A percentile compares a stretch with the other conserved stretches of the same genome.
Evolutionary conservation across 345 rosid genomes (phyloP).

Genomic region (Rhizophora apiculata): DNA sequence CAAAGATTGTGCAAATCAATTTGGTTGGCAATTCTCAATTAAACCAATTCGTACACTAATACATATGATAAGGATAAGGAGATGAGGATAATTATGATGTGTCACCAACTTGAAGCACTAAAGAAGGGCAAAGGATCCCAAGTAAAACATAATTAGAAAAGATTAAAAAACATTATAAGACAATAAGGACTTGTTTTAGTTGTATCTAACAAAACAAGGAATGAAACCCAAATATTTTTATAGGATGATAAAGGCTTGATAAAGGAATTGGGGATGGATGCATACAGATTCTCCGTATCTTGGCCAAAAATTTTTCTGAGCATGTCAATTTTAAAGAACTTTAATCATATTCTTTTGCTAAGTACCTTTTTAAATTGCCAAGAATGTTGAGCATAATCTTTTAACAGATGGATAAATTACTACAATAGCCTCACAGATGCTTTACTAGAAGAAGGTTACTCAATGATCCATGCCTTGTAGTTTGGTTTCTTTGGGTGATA

Average conservation of each 20-base stretch:
- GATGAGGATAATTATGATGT: slow-evolving; percentile 25
- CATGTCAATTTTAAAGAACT: slow-evolving; percentile 27
- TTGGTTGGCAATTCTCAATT: slow-evolving; percentile 18
- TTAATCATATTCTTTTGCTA: slow-evolving; percentile 32
- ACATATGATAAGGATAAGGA: neutral
- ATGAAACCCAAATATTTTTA: neutral
- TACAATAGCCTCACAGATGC: slow-evolving; percentile 68
- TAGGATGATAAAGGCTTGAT: slow-evolving; percentile 80
- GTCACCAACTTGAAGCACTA: slow-evolving; percentile 18
- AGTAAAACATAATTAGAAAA: too few relatives aligned
- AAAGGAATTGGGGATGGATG: slow-evolving; percentile 89
- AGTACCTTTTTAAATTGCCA: neutral
- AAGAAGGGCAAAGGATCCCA: neutral
- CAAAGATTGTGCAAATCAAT: neutral
- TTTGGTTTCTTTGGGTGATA: neutral
- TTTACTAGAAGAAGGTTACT: slow-evolving; percentile 61
- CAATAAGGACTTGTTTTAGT: too few relatives aligned
- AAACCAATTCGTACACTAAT: neutral
- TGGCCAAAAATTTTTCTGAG: slow-evolving; percentile 92
- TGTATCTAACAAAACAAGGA: neutral
- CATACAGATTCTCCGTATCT: slow-evolving; percentile 86
- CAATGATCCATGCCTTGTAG: neutral
- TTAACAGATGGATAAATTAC: slow-evolving; percentile 70
- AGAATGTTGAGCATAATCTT: slow-evolving; percentile 8
- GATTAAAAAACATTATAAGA: too few relatives aligned